These are phyloP conservation scores for Pseudopyricularia javanii DNA, from an alignment of 2,329 filamentous ascomycete genomes.

Conservation along the genomic window DNA sequence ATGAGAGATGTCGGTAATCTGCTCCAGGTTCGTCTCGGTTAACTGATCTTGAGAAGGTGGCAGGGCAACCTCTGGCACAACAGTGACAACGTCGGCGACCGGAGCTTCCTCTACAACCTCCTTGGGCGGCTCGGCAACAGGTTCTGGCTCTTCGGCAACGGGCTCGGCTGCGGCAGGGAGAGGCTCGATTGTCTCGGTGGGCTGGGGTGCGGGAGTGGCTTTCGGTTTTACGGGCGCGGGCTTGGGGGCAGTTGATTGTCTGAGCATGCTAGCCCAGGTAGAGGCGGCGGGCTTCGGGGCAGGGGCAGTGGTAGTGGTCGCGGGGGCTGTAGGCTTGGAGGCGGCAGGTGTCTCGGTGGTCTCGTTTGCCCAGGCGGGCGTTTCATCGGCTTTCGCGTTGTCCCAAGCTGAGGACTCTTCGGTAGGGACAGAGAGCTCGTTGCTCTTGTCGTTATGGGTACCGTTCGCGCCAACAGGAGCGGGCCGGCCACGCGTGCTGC, in stretches of 20 bases:
- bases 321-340: conserved; percentile 18
- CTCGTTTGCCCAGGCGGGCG: conserved; percentile 30
- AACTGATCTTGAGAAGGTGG: conserved; percentile 69
- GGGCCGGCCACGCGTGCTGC: conserved; percentile 51
- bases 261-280: conserved; percentile 68
- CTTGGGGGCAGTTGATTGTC: conserved; percentile 45
- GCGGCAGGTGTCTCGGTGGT: conserved; percentile 20
- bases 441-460: conserved; percentile 41
- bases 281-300: conserved; percentile 21
- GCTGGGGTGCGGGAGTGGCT: conserved; percentile 32
- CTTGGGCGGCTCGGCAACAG: conserved; percentile 14
- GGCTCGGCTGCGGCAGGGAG: conserved; percentile 28
- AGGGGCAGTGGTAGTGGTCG: conserved; percentile 22
- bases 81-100: conserved; percentile 14
- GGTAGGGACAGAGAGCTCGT: conserved; percentile 52
- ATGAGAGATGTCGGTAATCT: conserved; percentile 69
- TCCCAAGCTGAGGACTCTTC: conserved; percentile 57
- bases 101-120: conserved; percentile 18
- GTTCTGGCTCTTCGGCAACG: conserved; percentile 22
- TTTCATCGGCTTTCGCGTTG: conserved; percentile 25
- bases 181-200: conserved; percentile 32
- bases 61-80: conserved; percentile 42
- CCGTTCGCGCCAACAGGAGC: conserved; percentile 49
- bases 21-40: conserved; percentile 85
- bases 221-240: conserved; percentile 38